phyloP scores from a whole-genome alignment of 805 yeast genomes.

The Wickerhamiella azyma region DNA sequence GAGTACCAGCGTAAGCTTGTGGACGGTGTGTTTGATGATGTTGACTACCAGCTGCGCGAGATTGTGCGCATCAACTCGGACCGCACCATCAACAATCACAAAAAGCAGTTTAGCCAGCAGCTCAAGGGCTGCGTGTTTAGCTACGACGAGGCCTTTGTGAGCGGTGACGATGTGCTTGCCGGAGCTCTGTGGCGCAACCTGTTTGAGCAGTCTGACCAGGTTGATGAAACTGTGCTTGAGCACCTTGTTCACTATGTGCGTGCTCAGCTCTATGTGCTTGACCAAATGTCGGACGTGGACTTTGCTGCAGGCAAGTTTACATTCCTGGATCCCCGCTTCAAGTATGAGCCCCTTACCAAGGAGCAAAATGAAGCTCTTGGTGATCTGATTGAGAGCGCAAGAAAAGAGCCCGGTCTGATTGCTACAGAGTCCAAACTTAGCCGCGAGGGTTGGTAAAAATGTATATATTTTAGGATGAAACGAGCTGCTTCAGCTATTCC shows the following conservation, averaged over 20 bases:
- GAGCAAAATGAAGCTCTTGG: slow-evolving; percentile 35
- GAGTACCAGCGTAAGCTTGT: slow-evolving; percentile 85
- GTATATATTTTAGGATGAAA: slow-evolving; percentile 1
- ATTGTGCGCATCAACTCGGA: slow-evolving; percentile 77
- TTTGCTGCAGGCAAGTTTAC: slow-evolving; percentile 82
- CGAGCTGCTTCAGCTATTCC: background rate
- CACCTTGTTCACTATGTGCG: slow-evolving; percentile 83
- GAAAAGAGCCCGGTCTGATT: slow-evolving; percentile 14
- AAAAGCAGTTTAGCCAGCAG: slow-evolving; percentile 83
- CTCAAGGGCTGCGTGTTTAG: slow-evolving; percentile 78
- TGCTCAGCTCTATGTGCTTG: slow-evolving; percentile 76
- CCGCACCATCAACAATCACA: slow-evolving; percentile 67
- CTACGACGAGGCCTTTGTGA: slow-evolving; percentile 80
- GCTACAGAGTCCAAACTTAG: slow-evolving; percentile 16
- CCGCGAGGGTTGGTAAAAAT: slow-evolving; percentile 18
- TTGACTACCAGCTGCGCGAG: slow-evolving; percentile 70
- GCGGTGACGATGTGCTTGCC: slow-evolving; percentile 45
- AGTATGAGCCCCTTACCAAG: slow-evolving; percentile 55
- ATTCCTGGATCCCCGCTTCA: slow-evolving; percentile 70
- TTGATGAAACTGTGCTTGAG: slow-evolving; percentile 73
- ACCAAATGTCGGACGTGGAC: slow-evolving; percentile 76
- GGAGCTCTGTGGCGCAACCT: slow-evolving; percentile 55
- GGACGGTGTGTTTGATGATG: slow-evolving; percentile 78
- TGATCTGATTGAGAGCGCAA: slow-evolving; percentile 20
- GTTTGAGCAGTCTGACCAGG: slow-evolving; percentile 70